These are phyloP conservation scores for Psophocarpus tetragonolobus DNA, from an alignment of 306 rosid species.

Conservation along the genomic window DNA sequence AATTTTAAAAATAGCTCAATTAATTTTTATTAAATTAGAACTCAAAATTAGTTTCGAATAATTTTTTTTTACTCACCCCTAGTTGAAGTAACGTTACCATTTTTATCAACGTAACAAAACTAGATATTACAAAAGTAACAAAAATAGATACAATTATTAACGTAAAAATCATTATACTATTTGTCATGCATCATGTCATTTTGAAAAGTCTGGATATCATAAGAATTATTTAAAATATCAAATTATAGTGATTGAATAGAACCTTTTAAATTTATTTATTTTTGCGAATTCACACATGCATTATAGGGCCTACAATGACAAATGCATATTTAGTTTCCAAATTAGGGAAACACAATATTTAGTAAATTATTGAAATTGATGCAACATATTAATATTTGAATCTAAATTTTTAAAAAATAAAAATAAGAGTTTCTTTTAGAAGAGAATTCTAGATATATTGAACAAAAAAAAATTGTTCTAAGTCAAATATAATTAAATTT, in stretches of 20 bases:
- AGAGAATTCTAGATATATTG: not conserved
- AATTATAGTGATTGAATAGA: not conserved
- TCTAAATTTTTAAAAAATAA: not conserved
- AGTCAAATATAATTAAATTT: too few relatives aligned
- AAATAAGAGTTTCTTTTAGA: not conserved
- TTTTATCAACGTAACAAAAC: too few relatives aligned
- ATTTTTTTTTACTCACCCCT: too few relatives aligned
- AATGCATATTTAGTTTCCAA: not conserved
- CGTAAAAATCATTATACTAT: not conserved
- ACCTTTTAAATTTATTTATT: not conserved
- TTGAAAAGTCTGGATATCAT: not conserved
- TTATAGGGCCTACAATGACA: not conserved
- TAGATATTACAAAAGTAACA: too few relatives aligned
- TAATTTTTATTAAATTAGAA: too few relatives aligned
- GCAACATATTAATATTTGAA: not conserved
- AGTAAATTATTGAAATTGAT: not conserved
- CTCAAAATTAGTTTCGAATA: too few relatives aligned
- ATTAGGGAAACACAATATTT: not conserved
- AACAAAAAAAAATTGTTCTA: too few relatives aligned
- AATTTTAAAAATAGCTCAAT: too few relatives aligned
- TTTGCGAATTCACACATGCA: not conserved
- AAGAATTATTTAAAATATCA: not conserved
- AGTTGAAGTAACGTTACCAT: too few relatives aligned
- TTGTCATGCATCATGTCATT: not conserved
- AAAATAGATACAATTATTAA: too few relatives aligned